Evolutionary conservation across 1,139 yeast genomes (phyloP), one percentile per base, ranked within the genome.

Genomic region (Meyerozyma carpophila): DNA sequence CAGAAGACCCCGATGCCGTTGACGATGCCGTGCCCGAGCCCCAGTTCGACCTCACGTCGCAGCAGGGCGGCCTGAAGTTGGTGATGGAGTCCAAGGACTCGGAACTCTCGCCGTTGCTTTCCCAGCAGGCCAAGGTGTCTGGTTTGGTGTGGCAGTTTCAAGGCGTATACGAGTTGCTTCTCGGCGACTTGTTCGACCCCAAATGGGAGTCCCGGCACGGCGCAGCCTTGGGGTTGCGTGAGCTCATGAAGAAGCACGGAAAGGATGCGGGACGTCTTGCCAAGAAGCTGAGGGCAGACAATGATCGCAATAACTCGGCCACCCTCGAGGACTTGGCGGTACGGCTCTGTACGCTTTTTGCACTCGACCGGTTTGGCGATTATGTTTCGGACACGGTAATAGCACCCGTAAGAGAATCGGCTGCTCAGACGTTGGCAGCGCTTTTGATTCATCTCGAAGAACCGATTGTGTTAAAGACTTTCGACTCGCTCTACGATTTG

Each of bases 121-220:
- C 89, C 8, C 85, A 84, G 55, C 91, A 88, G 51, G 81, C 86
- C 32, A 81, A 82, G 43, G 86, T 83, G 8, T 82, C 87, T 0
- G 93, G 90, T 5, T 70, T 84, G 41, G 85, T 88, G 1, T 94
- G 98, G 98, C 95, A 90, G 46, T 88, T 91, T 54, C 97, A 91
- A 70, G 96, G 97, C n/a, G 84, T 93, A n/a, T 90, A 85, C 58
- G 97, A 90, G 57, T 67, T 91, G 28, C 65, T 94, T 37, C 69
- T 89, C 50, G 81, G 81, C 38, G 96, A 91, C 55, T 66, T 94
- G 47, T 89, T 89, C 59, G 84, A 85, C 52, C 94, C 88, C 39
- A 74, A 77, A 43, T 94, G 99, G 99, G 98, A 94, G 66, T 75
- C 84, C 14, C 81, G 99, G 54, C 99, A 94, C 63, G 99, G 98